A percentile compares a stretch with the other conserved stretches of the same genome.
These are phyloP conservation scores for Nepenthes mirabilis DNA, from an alignment of 148 eudicot species.

Conservation along the genomic window DNA sequence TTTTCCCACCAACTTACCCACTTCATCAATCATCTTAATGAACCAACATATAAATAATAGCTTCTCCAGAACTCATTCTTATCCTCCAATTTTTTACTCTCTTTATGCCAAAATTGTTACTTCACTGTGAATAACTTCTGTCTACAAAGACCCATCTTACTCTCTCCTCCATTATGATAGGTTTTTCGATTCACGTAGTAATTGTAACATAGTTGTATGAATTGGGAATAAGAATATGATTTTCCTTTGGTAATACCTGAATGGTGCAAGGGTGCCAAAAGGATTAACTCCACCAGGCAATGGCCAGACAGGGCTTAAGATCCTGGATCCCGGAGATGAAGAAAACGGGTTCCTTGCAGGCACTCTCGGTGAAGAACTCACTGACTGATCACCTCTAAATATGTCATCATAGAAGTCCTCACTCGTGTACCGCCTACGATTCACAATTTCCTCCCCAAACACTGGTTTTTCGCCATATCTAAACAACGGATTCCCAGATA, in stretches of 20 bases:
- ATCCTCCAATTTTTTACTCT: too few species aligned
- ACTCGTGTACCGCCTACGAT: constrained; percentile 32
- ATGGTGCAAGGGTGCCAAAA: constrained; percentile 35
- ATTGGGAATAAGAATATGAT: too few species aligned
- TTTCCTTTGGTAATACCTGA: constrained; percentile 33
- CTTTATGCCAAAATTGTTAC: too few species aligned
- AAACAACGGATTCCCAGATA: constrained; percentile 12
- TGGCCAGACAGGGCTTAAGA: constrained; percentile 40
- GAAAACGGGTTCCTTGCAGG: constrained; percentile 20
- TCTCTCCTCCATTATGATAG: too few species aligned
- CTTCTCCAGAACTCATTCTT: too few species aligned
- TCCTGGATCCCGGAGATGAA: constrained; percentile 50
- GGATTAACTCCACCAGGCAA: constrained; percentile 28
- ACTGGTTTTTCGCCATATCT: constrained; percentile 48
- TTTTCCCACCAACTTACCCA: too few species aligned
- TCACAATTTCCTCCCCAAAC: constrained; percentile 40
- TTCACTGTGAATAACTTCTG: too few species aligned
- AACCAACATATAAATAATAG: too few species aligned
- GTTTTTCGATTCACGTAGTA: too few species aligned
- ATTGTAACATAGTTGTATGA: too few species aligned
- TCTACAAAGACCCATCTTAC: too few species aligned
- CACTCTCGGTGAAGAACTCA: constrained; percentile 47
- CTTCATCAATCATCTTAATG: too few species aligned
- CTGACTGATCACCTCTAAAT: constrained; percentile 51
- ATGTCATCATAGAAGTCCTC: constrained; percentile 78